These are phyloP conservation scores for Pseudogymnoascus sp. DNA, from an alignment of 2,329 filamentous ascomycete genomes.

Conservation along the genomic window DNA sequence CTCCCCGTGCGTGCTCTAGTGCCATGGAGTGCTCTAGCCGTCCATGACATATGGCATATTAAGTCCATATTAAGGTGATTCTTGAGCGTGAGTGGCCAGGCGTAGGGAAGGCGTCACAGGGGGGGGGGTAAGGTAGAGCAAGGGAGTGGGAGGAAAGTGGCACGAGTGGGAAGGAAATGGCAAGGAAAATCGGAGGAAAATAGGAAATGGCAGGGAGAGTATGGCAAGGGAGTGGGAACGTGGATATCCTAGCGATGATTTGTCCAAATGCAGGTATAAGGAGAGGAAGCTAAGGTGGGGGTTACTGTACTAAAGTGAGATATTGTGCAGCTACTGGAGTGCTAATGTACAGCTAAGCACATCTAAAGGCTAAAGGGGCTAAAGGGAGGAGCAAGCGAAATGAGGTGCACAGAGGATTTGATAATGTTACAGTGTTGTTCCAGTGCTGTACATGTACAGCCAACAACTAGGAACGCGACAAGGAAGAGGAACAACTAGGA, in stretches of 20 bases:
- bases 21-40: neutral
- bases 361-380: neutral
- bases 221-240: neutral
- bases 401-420: neutral
- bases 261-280: neutral
- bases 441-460: too few species aligned
- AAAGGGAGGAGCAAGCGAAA: neutral
- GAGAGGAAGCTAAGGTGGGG: neutral
- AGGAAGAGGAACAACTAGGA: too few species aligned
- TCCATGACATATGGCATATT: neutral
- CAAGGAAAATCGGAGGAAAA: neutral
- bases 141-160: neutral
- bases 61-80: neutral
- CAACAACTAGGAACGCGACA: neutral
- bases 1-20: neutral
- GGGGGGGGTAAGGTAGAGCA: neutral
- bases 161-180: neutral
- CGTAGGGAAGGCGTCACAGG: neutral
- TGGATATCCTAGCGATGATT: neutral
- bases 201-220: neutral
- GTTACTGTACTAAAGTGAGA: neutral
- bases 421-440: neutral
- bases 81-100: neutral
- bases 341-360: neutral
- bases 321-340: neutral